Conservation (phyloP, 1,284 basidiomycete genomes). For the Omphalotus olearius region DNA sequence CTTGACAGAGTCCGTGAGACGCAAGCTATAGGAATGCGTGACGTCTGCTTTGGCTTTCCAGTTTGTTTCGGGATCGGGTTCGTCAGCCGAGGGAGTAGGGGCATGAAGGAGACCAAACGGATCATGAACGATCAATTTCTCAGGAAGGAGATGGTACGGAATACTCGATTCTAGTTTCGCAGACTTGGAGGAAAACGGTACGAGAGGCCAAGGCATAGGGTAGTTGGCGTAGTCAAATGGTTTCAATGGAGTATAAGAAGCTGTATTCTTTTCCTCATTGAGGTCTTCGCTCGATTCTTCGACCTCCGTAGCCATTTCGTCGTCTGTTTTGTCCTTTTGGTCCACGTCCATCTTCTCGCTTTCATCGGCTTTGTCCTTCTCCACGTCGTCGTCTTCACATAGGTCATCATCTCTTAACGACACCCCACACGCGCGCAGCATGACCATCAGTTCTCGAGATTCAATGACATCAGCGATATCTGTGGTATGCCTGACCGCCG, state of each 20-base stretch:
- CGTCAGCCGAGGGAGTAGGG: neutral
- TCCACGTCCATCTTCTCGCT: neutral
- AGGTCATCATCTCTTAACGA: neutral
- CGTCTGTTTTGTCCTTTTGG: neutral
- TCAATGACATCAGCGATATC: constrained; percentile 7
- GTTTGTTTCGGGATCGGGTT: neutral
- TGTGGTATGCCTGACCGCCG: constrained; percentile 5
- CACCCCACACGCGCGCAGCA: neutral
- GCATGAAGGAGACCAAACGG: constrained; percentile 18
- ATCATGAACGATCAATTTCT: constrained; percentile 24
- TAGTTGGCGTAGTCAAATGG: constrained; percentile 14
- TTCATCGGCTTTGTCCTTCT: neutral
- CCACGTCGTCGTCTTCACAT: neutral
- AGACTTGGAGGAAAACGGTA: constrained; percentile 12
- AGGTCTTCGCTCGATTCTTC: too few species aligned
- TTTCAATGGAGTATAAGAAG: neutral
- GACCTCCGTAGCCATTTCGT: too few species aligned
- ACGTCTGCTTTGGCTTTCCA: constrained; percentile 9
- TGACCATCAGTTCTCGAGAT: constrained; percentile 2
- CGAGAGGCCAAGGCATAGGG: constrained; percentile 13
- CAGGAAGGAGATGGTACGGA: constrained; percentile 20
- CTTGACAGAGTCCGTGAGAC: constrained; percentile 6
- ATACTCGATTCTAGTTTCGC: constrained; percentile 18
- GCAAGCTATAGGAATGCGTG: constrained; percentile 15
- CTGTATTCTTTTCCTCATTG: neutral